Evolutionary conservation across 2,329 filamentous ascomycete genomes (phyloP).

Genomic region (Hypoxylon sp.): DNA sequence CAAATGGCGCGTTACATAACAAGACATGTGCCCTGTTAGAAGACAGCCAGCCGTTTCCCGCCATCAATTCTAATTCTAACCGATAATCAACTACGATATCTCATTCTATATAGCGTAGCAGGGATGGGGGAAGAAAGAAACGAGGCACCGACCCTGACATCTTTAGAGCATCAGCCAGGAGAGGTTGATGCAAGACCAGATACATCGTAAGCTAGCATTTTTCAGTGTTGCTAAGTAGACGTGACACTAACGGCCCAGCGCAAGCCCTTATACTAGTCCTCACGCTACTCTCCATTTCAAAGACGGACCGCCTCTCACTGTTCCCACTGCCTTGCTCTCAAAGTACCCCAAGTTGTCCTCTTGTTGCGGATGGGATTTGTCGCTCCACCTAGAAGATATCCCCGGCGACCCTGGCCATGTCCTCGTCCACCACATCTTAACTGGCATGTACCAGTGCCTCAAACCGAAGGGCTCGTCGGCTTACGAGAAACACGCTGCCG

Average conservation of each 20-base stretch:
- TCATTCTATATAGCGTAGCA: not conserved
- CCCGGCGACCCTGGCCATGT: slow-evolving; percentile 42
- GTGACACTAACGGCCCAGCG: slow-evolving; percentile 3
- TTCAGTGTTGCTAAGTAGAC: not conserved
- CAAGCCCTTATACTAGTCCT: slow-evolving; percentile 22
- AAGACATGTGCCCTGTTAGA: too few species aligned
- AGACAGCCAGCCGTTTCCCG: too few species aligned
- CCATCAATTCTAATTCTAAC: too few species aligned
- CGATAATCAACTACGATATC: too few species aligned
- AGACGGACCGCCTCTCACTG: slow-evolving; percentile 15
- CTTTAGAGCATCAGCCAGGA: slow-evolving; percentile 6
- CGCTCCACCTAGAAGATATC: slow-evolving; percentile 36
- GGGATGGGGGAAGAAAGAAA: slow-evolving; percentile 5
- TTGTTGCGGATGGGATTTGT: not conserved
- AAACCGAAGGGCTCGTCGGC: slow-evolving; percentile 36
- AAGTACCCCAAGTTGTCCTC: slow-evolving; percentile 5
- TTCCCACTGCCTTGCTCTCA: slow-evolving; percentile 13
- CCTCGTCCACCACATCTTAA: slow-evolving; percentile 48
- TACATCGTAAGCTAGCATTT: slow-evolving; percentile 21
- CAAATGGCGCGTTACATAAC: too few species aligned
- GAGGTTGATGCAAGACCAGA: slow-evolving; percentile 9
- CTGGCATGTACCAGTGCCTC: slow-evolving; percentile 48
- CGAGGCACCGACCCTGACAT: not conserved
- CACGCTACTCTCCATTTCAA: slow-evolving; percentile 5
- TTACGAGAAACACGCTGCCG: slow-evolving; percentile 33